phyloP scores from a whole-genome alignment of 495 filamentous ascomycete species.

The Penicillium atrosanguineum region DNA sequence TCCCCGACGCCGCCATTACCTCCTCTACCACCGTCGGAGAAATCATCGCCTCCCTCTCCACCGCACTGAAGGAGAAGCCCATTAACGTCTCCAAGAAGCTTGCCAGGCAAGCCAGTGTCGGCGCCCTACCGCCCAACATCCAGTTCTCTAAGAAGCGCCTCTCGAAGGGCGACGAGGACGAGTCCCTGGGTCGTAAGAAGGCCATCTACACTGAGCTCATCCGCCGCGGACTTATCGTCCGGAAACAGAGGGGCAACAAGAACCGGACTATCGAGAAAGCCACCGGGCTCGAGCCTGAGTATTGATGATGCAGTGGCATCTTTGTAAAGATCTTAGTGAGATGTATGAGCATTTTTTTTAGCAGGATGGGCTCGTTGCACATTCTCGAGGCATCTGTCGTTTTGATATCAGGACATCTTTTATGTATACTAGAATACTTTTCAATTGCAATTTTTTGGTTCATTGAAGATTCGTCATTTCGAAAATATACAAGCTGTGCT shows the following conservation, averaged over 20 bases:
- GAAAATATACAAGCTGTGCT: constrained; percentile 24
- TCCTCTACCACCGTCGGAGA: constrained; percentile 50
- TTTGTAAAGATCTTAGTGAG: constrained; percentile 7
- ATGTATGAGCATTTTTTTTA: not conserved
- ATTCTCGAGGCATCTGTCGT: constrained; percentile 3
- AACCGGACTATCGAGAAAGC: not conserved
- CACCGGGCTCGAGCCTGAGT: not conserved
- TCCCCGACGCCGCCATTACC: constrained; percentile 65
- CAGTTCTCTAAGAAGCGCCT: constrained; percentile 57
- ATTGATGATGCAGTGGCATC: not conserved
- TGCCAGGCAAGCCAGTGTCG: constrained; percentile 32
- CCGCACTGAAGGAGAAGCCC: constrained; percentile 22
- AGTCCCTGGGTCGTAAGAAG: constrained; percentile 79
- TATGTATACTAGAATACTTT: constrained; percentile 29
- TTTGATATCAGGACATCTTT: constrained; percentile 19
- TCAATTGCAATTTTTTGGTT: constrained; percentile 17
- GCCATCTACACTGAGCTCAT: constrained; percentile 71
- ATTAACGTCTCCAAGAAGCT: constrained; percentile 37
- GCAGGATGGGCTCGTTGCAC: not conserved
- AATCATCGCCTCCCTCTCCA: constrained; percentile 44
- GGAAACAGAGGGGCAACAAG: not conserved
- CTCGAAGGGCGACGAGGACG: constrained; percentile 68
- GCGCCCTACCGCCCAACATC: constrained; percentile 64
- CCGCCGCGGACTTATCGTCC: constrained; percentile 50
- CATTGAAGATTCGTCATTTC: not conserved